A percentile compares a stretch with the other conserved stretches of the same genome.
Conservation (phyloP, 306 rosid genomes). For the Castanea mollissima region DNA sequence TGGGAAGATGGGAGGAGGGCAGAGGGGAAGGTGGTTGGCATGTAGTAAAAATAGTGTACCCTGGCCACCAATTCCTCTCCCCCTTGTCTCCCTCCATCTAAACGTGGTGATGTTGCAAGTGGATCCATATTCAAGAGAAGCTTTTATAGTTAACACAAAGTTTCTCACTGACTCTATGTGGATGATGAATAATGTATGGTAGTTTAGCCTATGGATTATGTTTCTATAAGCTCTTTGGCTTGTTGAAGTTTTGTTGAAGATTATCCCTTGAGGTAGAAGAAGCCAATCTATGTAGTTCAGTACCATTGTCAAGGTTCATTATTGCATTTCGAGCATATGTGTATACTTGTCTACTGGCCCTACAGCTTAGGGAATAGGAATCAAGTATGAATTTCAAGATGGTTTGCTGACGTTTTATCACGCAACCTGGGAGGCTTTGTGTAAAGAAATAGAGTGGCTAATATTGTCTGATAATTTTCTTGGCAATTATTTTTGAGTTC, state of each 20-base stretch:
- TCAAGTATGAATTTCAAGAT: background rate
- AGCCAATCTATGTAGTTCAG: background rate
- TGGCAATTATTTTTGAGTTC: constrained; percentile 4
- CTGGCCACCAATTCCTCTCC: no score
- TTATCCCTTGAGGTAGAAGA: background rate
- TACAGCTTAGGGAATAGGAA: background rate
- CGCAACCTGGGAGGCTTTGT: background rate
- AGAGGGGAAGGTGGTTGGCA: no score
- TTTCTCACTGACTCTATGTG: background rate
- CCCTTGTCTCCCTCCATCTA: no score
- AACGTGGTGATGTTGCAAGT: background rate
- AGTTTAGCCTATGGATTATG: background rate
- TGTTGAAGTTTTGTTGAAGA: background rate
- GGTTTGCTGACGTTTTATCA: background rate
- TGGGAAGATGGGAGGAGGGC: no score
- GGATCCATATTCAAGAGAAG: background rate
- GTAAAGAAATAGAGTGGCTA: background rate
- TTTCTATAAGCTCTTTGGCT: background rate
- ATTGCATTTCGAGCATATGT: background rate
- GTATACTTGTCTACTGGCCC: background rate
- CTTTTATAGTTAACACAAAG: background rate
- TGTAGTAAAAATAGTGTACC: no score
- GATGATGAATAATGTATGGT: background rate
- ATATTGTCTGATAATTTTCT: background rate
- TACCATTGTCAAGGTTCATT: background rate